phyloP scores from a whole-genome alignment of 257 asterid genomes.

The Solanum tarijense region DNA sequence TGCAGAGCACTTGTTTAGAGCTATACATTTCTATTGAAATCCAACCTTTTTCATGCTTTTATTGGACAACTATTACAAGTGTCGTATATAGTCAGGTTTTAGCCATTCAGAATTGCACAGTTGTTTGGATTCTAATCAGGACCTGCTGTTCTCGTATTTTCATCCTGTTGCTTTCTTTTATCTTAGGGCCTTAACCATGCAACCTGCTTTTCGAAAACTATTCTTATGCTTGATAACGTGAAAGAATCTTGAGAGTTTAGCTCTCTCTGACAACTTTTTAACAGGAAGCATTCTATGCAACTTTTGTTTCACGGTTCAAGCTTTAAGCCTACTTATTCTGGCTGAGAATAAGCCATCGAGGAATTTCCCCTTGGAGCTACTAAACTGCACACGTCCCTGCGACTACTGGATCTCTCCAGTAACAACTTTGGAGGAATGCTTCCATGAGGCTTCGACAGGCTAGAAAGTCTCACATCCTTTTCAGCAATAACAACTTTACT shows the following conservation, averaged over 20 bases:
- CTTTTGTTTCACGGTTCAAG: constrained; percentile 37
- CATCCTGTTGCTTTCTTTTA: not conserved
- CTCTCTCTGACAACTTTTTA: constrained; percentile 37
- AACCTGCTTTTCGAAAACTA: not conserved
- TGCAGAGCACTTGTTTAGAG: not conserved
- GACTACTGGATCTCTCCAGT: constrained; percentile 61
- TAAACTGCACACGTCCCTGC: constrained; percentile 49
- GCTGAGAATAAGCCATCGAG: constrained; percentile 47
- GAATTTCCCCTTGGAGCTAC: constrained; percentile 43
- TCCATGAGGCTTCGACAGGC: constrained; percentile 37
- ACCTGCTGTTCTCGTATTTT: not conserved
- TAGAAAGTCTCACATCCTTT: constrained; percentile 37
- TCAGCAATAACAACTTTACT: constrained; percentile 45
- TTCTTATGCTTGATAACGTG: not conserved
- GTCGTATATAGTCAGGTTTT: not conserved
- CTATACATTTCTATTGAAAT: not conserved
- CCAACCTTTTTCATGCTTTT: not conserved
- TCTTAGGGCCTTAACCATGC: not conserved
- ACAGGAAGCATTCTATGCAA: constrained; percentile 26
- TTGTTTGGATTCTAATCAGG: not conserved
- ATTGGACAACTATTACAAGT: not conserved
- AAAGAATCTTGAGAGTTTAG: constrained; percentile 35
- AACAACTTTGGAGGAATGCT: constrained; percentile 40
- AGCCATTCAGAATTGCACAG: not conserved
- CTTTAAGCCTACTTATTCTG: constrained; percentile 38